Evolutionary conservation across 306 rosid species (phyloP), one percentile per base, ranked within the genome.

Genomic region (Ochetophila trinervis): DNA sequence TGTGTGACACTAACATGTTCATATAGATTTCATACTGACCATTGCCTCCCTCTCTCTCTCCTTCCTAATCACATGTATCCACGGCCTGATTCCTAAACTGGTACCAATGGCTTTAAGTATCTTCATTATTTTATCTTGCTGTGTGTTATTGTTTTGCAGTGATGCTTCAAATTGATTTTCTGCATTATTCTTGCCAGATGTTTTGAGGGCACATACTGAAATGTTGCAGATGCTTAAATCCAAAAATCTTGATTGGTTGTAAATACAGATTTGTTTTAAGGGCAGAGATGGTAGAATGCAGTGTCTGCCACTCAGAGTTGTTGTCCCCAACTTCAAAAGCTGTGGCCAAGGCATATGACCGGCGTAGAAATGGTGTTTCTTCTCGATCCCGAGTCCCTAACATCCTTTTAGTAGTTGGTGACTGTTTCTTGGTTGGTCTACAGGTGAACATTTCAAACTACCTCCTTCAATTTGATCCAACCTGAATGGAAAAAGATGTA

Each of bases 291-390:
- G 69, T 86, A 75, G 99, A 94, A 88, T 94, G 99, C 95, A 86
- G 87, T 76, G 96, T 88, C 42, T 94, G 99, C 80, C 99, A 79
- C 73, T 88, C 99, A 24, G 85, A 86, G 82, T 76, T 94, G 91
- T 83, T 88, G 74, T 76, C 97, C 45, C 94, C 96, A 0, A 70
- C 81, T 54, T 12, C 84, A 37, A 94, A 84, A 75, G 35, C 90
- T 71, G 69, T 81, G 71, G 85, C 95, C 7, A 85, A 86, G 87
- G 99, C 99, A 36, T 94, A 94, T 74, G 99, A 94, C 79, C 78
- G 85, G 30, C 96, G 88, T 80, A 94, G 87, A 77, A 83, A 65
- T 63, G 83, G 88, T 78, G 55, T 86, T 34, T 76, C 97, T 2
- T 90, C 97, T 36, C 90, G 90, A 86, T 91, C 87, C 68, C 91